Percentiles rank a stretch among this genome's conserved stretches.
These are phyloP conservation scores for Fonsecaea pugnacius DNA, from an alignment of 2,329 filamentous ascomycete species.

Conservation along the genomic window DNA sequence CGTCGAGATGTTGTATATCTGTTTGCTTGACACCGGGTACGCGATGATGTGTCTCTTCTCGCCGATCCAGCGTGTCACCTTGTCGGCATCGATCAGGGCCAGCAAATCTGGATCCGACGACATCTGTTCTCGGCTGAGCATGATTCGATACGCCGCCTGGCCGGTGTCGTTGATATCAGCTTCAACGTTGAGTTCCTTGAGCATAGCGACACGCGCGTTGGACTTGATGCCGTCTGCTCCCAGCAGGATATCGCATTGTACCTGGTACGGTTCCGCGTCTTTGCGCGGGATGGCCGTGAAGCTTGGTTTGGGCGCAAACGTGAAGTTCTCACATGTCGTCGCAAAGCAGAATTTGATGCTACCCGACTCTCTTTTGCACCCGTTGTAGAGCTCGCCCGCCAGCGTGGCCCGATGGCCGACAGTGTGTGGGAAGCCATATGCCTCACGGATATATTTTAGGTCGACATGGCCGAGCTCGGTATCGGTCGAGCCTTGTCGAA, in stretches of 20 bases:
- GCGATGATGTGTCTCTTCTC: conserved; percentile 69
- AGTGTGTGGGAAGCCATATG: conserved; percentile 77
- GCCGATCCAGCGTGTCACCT: conserved; percentile 68
- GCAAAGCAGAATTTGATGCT: conserved; percentile 72
- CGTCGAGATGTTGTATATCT: conserved; percentile 69
- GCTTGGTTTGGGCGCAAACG: conserved; percentile 63
- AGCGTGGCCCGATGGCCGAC: conserved; percentile 76
- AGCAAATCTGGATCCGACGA: conserved; percentile 57
- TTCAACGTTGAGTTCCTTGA: conserved; percentile 44
- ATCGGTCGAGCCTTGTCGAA: conserved; percentile 71
- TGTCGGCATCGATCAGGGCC: conserved; percentile 60
- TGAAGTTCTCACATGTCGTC: conserved; percentile 59
- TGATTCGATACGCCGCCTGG: conserved; percentile 60
- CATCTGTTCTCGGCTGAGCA: conserved; percentile 55
- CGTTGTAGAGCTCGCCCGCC: conserved; percentile 70
- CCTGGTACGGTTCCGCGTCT: conserved; percentile 56
- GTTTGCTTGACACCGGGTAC: conserved; percentile 66
- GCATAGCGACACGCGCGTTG: conserved; percentile 50
- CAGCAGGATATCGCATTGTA: conserved; percentile 57
- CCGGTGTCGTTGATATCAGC: conserved; percentile 54
- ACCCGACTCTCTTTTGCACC: conserved; percentile 64
- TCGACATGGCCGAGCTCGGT: conserved; percentile 72
- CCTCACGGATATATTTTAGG: conserved; percentile 67
- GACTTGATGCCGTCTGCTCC: conserved; percentile 62
- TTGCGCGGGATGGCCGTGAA: conserved; percentile 65